Evolutionary conservation across 495 filamentous ascomycete species (phyloP).

Genomic region (Talaromyces adpressus): DNA sequence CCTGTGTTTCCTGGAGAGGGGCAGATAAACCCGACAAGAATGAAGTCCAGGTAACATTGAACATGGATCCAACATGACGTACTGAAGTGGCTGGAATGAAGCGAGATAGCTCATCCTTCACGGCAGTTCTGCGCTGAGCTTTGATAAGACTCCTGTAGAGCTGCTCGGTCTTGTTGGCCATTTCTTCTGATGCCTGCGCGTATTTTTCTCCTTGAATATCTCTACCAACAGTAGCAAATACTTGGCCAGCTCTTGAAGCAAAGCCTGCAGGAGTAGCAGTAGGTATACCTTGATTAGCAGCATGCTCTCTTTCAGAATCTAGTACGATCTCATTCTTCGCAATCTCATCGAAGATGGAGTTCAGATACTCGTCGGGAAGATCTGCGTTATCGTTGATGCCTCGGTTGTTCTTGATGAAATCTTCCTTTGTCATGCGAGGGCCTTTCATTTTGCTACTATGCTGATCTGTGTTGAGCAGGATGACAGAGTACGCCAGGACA

Average conservation of each 20-base stretch:
- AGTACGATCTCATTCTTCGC: constrained; percentile 87
- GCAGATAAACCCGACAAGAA: constrained; percentile 91
- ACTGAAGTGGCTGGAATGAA: constrained; percentile 91
- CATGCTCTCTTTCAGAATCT: constrained; percentile 80
- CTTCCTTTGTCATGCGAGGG: constrained; percentile 82
- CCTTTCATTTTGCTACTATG: constrained; percentile 83
- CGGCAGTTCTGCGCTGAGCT: constrained; percentile 70
- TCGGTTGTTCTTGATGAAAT: constrained; percentile 98
- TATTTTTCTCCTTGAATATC: constrained; percentile 92
- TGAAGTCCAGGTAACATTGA: constrained; percentile 98
- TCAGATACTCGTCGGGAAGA: constrained; percentile 86
- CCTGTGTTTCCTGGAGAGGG: constrained; percentile 83
- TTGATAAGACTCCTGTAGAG: constrained; percentile 85
- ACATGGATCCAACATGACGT: constrained; percentile 96
- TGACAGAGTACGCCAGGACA: constrained; percentile 90
- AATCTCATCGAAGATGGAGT: constrained; percentile 89
- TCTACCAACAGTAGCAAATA: constrained; percentile 80
- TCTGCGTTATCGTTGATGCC: constrained; percentile 97
- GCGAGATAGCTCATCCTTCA: constrained; percentile 58
- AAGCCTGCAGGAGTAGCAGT: constrained; percentile 56
- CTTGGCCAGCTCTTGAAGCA: constrained; percentile 81
- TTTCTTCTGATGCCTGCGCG: constrained; percentile 89
- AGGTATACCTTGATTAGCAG: constrained; percentile 61
- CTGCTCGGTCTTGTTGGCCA: constrained; percentile 81
- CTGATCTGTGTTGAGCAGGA: constrained; percentile 92